Percentiles rank a stretch among this genome's conserved stretches.
phyloP scores from a whole-genome alignment of 805 yeast genomes.

The Candida krabiensis region DNA sequence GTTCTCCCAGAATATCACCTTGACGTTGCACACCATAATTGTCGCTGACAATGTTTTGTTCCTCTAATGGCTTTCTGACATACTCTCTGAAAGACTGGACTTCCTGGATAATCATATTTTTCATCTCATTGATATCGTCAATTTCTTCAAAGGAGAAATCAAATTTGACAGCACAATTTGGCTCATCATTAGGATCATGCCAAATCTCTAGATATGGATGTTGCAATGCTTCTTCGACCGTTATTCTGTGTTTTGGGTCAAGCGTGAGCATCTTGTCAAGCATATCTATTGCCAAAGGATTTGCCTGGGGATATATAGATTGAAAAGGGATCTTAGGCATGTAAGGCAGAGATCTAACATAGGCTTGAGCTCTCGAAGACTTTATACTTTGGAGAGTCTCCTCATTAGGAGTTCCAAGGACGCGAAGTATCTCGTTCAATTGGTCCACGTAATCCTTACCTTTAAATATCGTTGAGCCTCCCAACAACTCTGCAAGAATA shows the following conservation, averaged over 20 bases:
- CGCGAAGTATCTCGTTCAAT: conserved; percentile 78
- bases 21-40: conserved; percentile 24
- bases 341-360: conserved; percentile 81
- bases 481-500: conserved; percentile 88
- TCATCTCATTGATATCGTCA: conserved; percentile 76
- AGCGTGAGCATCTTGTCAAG: conserved; percentile 77
- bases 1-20: conserved; percentile 13
- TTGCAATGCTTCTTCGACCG: conserved; percentile 82
- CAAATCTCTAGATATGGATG: conserved; percentile 89
- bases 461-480: conserved; percentile 87
- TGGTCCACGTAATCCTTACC: conserved; percentile 98
- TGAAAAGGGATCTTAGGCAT: conserved; percentile 77
- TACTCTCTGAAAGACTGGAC: conserved; percentile 75
- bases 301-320: conserved; percentile 77
- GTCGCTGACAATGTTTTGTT: conserved; percentile 39
- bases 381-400: conserved; percentile 70
- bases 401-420: conserved; percentile 89
- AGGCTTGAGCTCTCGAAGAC: conserved; percentile 86
- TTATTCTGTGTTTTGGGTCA: conserved; percentile 80
- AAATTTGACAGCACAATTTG: conserved; percentile 74
- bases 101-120: conserved; percentile 75
- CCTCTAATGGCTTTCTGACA: conserved; percentile 73
- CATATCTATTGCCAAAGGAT: conserved; percentile 82
- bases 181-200: conserved; percentile 94
- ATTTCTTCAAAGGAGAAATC: conserved; percentile 86